Base-by-base conservation (phyloP, 306 rosid species). In the Lathyrus tuberosus region DNA sequence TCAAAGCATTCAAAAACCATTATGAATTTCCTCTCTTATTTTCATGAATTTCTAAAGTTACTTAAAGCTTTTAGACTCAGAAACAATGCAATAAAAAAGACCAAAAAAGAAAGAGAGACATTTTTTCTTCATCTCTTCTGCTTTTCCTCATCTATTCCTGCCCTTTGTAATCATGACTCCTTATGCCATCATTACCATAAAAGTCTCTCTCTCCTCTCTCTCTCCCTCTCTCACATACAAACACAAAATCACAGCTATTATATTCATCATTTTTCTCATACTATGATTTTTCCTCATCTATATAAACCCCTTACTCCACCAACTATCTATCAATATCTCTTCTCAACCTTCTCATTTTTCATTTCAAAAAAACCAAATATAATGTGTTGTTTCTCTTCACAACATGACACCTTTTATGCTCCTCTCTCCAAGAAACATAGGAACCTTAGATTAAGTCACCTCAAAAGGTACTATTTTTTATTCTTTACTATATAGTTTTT, bases 81-180 rank as follows among this genome's bases (percentile, higher is more conserved):
- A 65, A 68, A 38, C 61, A 69, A 52, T 76, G 62, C 65, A 71
- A 76, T 51, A 33, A 75, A 37, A 67, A 72, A 62, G 67, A 58
- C 69, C 9, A 67, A 54, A 76, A 76, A 81, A 74, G 24, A 28
- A 60, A 62, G 42, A 60, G 86, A 61, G 69, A 17, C 72, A 78
- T 60, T 73, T 77, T 74, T 71, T 74, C 77, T 76, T 80, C 74
- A 75, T 81, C 80, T 71, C 88, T 61, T 72, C 82, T 81, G 73
- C 87, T 59, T 80, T 52, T 40, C 74, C 71, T 67, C 85, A 75
- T 63, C 84, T 85, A 69, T 72, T 83, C 62, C 90, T 83, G 87
- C 83, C 91, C 81, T 76, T 74, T 70, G 94, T 84, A 86, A 93
- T 93, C 81, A 93, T 86, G 94, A 86, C 83, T 70, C 85, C 81